A percentile compares a stretch with the other conserved stretches of the same genome.
Conservation (phyloP, 2,329 filamentous ascomycete species). For the Balansia obtecta region DNA sequence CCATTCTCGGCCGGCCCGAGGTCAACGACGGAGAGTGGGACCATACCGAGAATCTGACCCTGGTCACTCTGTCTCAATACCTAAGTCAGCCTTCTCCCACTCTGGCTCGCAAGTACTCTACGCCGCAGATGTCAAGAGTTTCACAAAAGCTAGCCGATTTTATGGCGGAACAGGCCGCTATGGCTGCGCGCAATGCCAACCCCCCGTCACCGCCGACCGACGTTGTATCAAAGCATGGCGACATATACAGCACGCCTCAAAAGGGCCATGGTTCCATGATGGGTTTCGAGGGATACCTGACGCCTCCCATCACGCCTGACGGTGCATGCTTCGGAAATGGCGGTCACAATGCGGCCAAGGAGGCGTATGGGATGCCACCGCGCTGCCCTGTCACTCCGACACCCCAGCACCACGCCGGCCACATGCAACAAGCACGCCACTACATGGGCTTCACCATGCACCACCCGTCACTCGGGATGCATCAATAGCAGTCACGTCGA, state of each 20-base stretch:
- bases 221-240: constrained; percentile 36
- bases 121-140: constrained; percentile 37
- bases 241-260: constrained; percentile 66
- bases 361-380: constrained; percentile 34
- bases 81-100: constrained; percentile 46
- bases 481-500: constrained; percentile 25
- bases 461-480: constrained; percentile 19
- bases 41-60: constrained; percentile 54
- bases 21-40: constrained; percentile 67
- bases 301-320: constrained; percentile 76
- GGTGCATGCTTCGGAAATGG: constrained; percentile 39
- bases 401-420: constrained; percentile 26
- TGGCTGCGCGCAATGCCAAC: constrained; percentile 32
- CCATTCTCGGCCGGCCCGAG: constrained; percentile 72
- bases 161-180: constrained; percentile 45
- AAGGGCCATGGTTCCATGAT: constrained; percentile 56
- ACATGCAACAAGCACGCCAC: constrained; percentile 22
- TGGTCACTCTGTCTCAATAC: constrained; percentile 46
- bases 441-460: constrained; percentile 29
- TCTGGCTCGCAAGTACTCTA: constrained; percentile 47
- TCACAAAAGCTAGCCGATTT: constrained; percentile 45
- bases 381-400: constrained; percentile 53
- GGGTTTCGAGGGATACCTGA: constrained; percentile 64
- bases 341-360: constrained; percentile 27
- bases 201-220: constrained; percentile 52